Conservation (phyloP, 2,329 filamentous ascomycete genomes). For the Microdochium nivale region DNA sequence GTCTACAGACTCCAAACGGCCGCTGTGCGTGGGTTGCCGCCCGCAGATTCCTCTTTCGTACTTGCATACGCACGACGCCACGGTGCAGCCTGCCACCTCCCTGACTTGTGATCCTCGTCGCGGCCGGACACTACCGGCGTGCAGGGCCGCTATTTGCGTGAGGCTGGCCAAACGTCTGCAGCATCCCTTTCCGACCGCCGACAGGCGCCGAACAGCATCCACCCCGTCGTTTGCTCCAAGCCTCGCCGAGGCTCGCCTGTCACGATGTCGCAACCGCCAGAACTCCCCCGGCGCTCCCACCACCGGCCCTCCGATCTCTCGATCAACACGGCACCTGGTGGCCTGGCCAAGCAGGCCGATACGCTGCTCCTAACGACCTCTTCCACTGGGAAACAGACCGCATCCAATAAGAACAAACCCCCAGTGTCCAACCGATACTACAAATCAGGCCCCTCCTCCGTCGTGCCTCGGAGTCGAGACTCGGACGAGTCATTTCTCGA, state of each 20-base stretch:
- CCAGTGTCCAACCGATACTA: slow-evolving; percentile 19
- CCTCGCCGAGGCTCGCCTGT: not conserved
- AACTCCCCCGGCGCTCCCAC: not conserved
- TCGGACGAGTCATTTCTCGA: slow-evolving; percentile 21
- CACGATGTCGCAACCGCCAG: not conserved
- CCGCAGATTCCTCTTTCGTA: not conserved
- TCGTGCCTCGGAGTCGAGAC: slow-evolving; percentile 5
- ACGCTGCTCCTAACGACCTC: not conserved
- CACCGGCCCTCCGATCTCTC: not conserved
- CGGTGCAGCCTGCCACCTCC: not conserved
- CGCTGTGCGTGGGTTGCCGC: not conserved
- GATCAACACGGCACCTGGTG: not conserved
- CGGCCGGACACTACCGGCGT: not conserved
- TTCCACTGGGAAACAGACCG: not conserved
- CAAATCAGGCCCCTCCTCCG: not conserved
- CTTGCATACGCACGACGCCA: not conserved
- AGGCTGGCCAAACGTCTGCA: not conserved
- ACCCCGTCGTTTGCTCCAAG: not conserved
- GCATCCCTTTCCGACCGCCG: not conserved
- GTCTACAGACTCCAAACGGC: not conserved
- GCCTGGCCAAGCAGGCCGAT: too few species aligned
- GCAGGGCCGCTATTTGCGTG: not conserved
- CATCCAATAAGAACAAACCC: slow-evolving; percentile 11
- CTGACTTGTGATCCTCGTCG: not conserved
- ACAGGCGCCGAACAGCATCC: not conserved